Evolutionary conservation across 176 grass and related monocot genomes (phyloP), one percentile per base, ranked within the genome.

Genomic region (Saccharum officinarum): DNA sequence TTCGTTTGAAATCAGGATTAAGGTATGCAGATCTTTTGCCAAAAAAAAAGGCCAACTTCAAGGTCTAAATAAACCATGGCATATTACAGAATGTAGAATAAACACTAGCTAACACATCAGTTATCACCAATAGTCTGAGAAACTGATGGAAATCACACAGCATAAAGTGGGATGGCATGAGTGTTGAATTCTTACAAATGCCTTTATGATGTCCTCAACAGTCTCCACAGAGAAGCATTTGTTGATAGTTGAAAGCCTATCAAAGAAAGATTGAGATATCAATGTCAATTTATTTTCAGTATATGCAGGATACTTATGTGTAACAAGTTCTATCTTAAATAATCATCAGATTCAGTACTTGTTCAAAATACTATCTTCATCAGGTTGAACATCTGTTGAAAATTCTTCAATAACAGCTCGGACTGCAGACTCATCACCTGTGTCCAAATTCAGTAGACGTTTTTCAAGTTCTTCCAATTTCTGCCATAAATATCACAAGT

Each of bases 161-260:
- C 49, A 78, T 59, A 78, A 52, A 36, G n/a, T 52, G 25, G 55
- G 37, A 77, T 41, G 16, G 40, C 6, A 4, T 80, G 65, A 80
- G 15, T 69, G 9, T 65, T 80, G 46, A 88, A 86, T 55, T 76
- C 91, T 90, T 91, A 98, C 93, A 73, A 96, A 88, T 88, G 57
- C 63, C 81, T 94, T 91, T 26, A 94, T 83, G 73, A 98, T 94
- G 15, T 96, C 97, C 78, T 96, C 97, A 54, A 98, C 75, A 42
- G 92, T 90, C 75, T 98, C 93, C 0, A 69, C 93, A 59, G 73
- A 91, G 88, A 98, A 98, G 85, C 93, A 96, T 89, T 90, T 98
- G 81, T 98, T 77, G 79, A 98, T 96, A 81, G 55, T 92, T 79
- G 91, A 50, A 76, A 98, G 83, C 89, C 97, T 98, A 85, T 66